phyloP scores from a whole-genome alignment of 2,329 filamentous ascomycete species.

The Huntiella decipiens region DNA sequence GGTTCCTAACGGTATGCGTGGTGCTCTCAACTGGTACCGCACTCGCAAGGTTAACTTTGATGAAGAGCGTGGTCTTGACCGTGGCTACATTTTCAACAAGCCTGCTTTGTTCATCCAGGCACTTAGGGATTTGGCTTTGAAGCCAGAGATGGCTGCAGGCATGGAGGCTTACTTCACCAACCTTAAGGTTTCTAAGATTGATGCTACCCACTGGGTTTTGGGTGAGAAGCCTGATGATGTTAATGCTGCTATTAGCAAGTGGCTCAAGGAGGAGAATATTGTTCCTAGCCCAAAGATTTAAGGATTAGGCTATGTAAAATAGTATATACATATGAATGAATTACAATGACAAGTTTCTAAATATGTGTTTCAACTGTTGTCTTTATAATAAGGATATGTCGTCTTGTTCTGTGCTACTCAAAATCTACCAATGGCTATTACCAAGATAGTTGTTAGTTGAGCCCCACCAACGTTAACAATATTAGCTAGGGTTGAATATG shows the following conservation, averaged over 20 bases:
- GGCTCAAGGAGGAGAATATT: conserved; percentile 31
- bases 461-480: too few species aligned
- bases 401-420: too few species aligned
- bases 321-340: too few species aligned
- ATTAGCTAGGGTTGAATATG: too few species aligned
- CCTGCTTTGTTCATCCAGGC: conserved; percentile 63
- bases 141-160: conserved; percentile 45
- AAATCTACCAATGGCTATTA: too few species aligned
- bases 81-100: conserved; percentile 27
- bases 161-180: conserved; percentile 53
- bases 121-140: conserved; percentile 50
- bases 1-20: conserved; percentile 51
- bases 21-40: conserved; percentile 80
- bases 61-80: conserved; percentile 46
- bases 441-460: too few species aligned
- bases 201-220: conserved; percentile 65
- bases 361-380: too few species aligned
- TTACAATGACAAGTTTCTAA: too few species aligned
- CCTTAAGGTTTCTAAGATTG: conserved; percentile 45
- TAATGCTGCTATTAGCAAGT: conserved; percentile 49
- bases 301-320: conserved; percentile 3
- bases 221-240: conserved; percentile 52
- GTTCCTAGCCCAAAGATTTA: conserved; percentile 21
- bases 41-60: conserved; percentile 52
- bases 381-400: too few species aligned